phyloP scores from a whole-genome alignment of 768 basidiomycete species.

The Lenzites betulinus region DNA sequence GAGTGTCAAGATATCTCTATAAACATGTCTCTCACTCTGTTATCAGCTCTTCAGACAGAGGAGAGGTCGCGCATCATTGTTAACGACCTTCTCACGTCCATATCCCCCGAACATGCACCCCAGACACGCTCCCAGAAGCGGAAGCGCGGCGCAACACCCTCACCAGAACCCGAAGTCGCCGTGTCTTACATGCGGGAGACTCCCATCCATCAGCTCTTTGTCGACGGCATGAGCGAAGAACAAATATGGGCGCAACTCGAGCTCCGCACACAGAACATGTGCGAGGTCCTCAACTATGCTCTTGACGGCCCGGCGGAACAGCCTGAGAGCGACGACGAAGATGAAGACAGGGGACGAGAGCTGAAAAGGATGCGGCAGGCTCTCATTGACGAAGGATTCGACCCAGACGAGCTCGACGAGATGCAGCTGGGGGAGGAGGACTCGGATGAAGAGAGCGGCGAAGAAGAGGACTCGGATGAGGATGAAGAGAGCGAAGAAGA shows the following conservation, averaged over 20 bases:
- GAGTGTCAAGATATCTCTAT: constrained; percentile 30
- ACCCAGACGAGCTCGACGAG: constrained; percentile 34
- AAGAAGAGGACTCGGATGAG: constrained; percentile 34
- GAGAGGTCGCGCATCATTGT: constrained; percentile 63
- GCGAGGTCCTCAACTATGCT: constrained; percentile 64
- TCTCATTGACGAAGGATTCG: constrained; percentile 34
- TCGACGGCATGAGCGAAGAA: constrained; percentile 78
- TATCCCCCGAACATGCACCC: constrained; percentile 69
- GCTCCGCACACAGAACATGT: constrained; percentile 69
- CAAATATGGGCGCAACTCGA: constrained; percentile 97
- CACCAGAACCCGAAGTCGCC: constrained; percentile 33
- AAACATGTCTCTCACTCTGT: constrained; percentile 6
- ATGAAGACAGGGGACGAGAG: constrained; percentile 33
- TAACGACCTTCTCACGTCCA: constrained; percentile 61
- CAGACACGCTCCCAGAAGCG: constrained; percentile 70
- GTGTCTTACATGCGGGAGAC: constrained; percentile 51
- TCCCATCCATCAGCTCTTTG: constrained; percentile 73
- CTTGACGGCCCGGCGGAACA: constrained; percentile 50
- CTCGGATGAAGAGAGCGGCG: constrained; percentile 35
- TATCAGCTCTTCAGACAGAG: constrained; percentile 70
- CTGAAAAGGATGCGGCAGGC: constrained; percentile 26
- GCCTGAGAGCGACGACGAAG: constrained; percentile 27
- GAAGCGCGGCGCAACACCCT: constrained; percentile 38
- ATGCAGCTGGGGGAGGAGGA: constrained; percentile 34
- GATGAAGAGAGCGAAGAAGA: constrained; percentile 36